A percentile compares a stretch with the other conserved stretches of the same genome.
These are phyloP conservation scores for Rhodotorula sp. DNA, from an alignment of 1,284 basidiomycete species.

Conservation along the genomic window DNA sequence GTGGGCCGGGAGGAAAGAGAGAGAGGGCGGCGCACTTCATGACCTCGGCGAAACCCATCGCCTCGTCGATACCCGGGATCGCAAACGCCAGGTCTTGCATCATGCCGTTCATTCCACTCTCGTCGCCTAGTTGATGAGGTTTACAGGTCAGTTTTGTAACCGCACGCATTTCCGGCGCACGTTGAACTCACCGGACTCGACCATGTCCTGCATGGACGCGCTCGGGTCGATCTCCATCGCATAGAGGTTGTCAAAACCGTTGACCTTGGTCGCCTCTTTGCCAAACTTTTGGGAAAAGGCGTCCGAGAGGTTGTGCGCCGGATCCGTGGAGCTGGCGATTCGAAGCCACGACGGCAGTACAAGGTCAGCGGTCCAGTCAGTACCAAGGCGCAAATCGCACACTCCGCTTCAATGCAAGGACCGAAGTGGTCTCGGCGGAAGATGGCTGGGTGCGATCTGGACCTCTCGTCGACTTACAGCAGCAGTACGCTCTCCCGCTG, in stretches of 20 bases:
- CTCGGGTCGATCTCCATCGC: slow-evolving; percentile 99
- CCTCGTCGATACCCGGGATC: slow-evolving; percentile 98
- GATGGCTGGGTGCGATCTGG: too few relatives aligned
- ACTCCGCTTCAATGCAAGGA: neutral
- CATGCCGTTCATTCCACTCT: slow-evolving; percentile 92
- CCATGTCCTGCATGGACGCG: slow-evolving; percentile 97
- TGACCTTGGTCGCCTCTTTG: slow-evolving; percentile 98
- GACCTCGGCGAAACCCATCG: slow-evolving; percentile 99
- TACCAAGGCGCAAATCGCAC: too few relatives aligned
- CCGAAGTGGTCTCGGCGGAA: neutral
- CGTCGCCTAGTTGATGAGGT: slow-evolving; percentile 68
- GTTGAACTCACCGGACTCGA: slow-evolving; percentile 76
- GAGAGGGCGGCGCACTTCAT: slow-evolving; percentile 70
- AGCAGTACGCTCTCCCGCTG: slow-evolving; percentile 86
- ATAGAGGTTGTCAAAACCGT: slow-evolving; percentile 92
- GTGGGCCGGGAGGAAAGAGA: neutral
- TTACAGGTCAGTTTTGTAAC: neutral
- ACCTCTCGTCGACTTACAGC: slow-evolving; percentile 64
- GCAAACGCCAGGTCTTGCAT: slow-evolving; percentile 99
- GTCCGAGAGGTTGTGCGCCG: slow-evolving; percentile 97
- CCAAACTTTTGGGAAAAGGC: slow-evolving; percentile 99
- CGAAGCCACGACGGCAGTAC: too few relatives aligned
- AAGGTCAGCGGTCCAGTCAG: too few relatives aligned
- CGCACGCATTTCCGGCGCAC: neutral
- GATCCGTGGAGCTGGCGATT: slow-evolving; percentile 82